Evolutionary conservation across 2,329 filamentous ascomycete species (phyloP), one percentile per base, ranked within the genome.

Genomic region (Phialophora verrucosa): DNA sequence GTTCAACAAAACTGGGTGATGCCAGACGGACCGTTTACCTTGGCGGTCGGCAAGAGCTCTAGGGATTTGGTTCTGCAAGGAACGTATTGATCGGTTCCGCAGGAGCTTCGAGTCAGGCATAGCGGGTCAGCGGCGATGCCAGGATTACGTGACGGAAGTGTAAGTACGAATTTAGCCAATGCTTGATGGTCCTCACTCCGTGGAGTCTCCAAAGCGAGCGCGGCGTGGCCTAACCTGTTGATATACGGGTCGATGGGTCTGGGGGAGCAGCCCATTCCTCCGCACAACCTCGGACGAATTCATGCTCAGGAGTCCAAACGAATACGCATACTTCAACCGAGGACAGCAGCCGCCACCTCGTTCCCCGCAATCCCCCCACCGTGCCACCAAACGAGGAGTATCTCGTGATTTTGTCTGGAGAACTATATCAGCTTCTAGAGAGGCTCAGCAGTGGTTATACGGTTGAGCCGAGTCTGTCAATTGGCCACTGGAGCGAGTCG

Each of bases 1-100:
- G 76, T 80, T 5, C 75, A 79, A 49, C 89, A 91, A 78, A 91
- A 92, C 70, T 93, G 90, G 90, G 83, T 87, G 1, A 81, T 88
- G 76, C 83, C 85, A 1, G 76, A 75, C 1, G 73, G 70, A 44
- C 44, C 63, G 27, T 75, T 75, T 61, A 73, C 62, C 31, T 66
- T 76, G 31, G 64, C 62, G 59, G 68, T 73, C 55, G 74, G 73
- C 8, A 66, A 68, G 23, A 75, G 73, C 65, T 74, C 74, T n/a
- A 67, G 72, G 50, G 70, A 74, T 60, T 57, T 75, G 44, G 68
- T 64, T 7, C 61, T 74, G 17, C 29, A 64, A 44, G 65, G 65
- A 4, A 63, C 35, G 14, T 70, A 68, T 35, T 70, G 62, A 71
- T 23, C 10, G 20, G 20, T 4, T 12, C 32, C 57, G 47, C 38